Evolutionary conservation across 768 basidiomycete species (phyloP), one percentile per base, ranked within the genome.

Genomic region (Termitomyces sp.): DNA sequence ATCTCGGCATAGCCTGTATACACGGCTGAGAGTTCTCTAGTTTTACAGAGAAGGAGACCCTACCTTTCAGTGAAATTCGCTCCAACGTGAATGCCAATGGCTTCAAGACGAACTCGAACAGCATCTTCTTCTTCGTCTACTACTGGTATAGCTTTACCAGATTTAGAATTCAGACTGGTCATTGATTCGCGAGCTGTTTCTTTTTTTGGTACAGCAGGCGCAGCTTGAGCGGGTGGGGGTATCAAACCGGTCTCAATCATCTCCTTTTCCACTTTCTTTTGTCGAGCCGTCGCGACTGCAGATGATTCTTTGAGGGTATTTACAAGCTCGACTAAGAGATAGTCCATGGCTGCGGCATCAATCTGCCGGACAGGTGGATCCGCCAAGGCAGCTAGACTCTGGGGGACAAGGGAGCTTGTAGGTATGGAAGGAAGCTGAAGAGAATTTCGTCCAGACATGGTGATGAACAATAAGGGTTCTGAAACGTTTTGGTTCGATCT

Each of bases 1-100:
- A 59, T 91, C 86, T 37, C 87, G 80, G 67, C 87, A 88, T 56
- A 96, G 68, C 60, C 94, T 96, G 64, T 8, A 38, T 11, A n/a
- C 30, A 26, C 1, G 21, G 42, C 10, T 54, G 38, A 26, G 38
- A 44, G 1, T 50, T n/a, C 6, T 23, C 30, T 5, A 53, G 46
- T 26, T 23, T 7, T 37, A 11, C 7, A 35, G 23, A 2, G 12
- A 30, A 21, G 10, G 8, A 72, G 12, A 79, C 57, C 60, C 9
- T 28, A 94, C 94, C 87, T 78, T 76, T 96, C 94, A 1, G 87
- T 83, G 56, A 94, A 82, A 66, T 90, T 92, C 4, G 86, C 84
- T 1, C 94, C 94, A 2, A 95, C 89, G 66, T 93, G 89, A 62
- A 85, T 71, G 0, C 94, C 94, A 58, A 98, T 91, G 7, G 83